These are phyloP conservation scores for Samsoniella hepiali DNA, from an alignment of 2,329 filamentous ascomycete genomes.

Conservation along the genomic window DNA sequence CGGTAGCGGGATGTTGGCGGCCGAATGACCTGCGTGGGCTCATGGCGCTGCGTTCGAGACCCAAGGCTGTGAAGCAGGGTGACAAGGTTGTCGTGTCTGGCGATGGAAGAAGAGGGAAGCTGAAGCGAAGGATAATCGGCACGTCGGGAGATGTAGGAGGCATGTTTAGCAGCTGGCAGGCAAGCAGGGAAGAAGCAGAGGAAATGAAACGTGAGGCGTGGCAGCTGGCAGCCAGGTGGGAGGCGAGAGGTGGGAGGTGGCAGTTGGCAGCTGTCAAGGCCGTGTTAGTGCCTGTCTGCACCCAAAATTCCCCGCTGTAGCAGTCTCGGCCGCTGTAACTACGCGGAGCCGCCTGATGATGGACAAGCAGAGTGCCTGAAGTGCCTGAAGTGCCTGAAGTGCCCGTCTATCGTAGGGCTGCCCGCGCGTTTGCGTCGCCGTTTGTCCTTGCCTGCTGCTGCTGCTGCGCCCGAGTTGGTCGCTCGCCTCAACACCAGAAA, in stretches of 20 bases:
- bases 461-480: background rate
- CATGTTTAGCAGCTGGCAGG: background rate
- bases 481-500: background rate
- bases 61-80: background rate
- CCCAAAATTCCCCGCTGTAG: background rate
- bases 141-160: constrained; percentile 9
- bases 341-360: background rate
- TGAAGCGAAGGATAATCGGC: background rate
- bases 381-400: too few relatives aligned
- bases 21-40: constrained; percentile 13
- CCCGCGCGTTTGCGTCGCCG: background rate
- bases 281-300: background rate
- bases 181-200: background rate
- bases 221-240: background rate
- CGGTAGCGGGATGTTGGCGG: constrained; percentile 14
- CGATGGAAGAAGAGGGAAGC: background rate
- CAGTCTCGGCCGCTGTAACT: background rate
- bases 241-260: background rate
- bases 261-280: background rate
- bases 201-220: constrained; percentile 1
- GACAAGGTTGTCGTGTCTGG: constrained; percentile 10
- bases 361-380: too few relatives aligned
- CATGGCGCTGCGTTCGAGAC: constrained; percentile 14
- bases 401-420: constrained; percentile 1
- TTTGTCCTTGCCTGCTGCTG: background rate